Evolutionary conservation across 202 grass and related monocot species (phyloP).

Genomic region (Saccharum hybrid): DNA sequence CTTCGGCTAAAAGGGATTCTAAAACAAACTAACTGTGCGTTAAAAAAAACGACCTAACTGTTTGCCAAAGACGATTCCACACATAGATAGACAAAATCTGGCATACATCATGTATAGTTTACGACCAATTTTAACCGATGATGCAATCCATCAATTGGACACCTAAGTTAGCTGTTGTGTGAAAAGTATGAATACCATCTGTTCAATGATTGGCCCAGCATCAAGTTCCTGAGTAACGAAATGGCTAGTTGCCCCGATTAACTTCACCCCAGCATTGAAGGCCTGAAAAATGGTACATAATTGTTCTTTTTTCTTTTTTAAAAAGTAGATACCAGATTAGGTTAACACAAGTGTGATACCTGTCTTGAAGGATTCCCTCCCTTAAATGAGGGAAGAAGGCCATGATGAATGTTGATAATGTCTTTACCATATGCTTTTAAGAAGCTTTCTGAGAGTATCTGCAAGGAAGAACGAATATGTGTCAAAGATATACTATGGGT

Average conservation of each 20-base stretch:
- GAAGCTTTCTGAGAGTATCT: slow-evolving; percentile 83
- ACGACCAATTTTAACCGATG: background rate
- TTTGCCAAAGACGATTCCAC: background rate
- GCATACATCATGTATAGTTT: background rate
- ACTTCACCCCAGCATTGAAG: slow-evolving; percentile 95
- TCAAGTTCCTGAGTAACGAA: slow-evolving; percentile 95
- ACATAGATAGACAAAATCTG: background rate
- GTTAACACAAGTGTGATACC: slow-evolving; percentile 49
- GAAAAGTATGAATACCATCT: slow-evolving; percentile 68
- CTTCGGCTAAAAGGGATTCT: background rate
- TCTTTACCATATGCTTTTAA: slow-evolving; percentile 86
- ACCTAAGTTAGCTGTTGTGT: background rate
- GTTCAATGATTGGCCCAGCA: slow-evolving; percentile 95
- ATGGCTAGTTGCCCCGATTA: slow-evolving; percentile 96
- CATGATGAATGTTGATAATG: slow-evolving; percentile 97
- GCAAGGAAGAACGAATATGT: slow-evolving; percentile 14
- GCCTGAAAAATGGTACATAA: slow-evolving; percentile 58
- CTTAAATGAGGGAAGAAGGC: slow-evolving; percentile 93
- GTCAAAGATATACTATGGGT: slow-evolving; percentile 11
- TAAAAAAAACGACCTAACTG: background rate
- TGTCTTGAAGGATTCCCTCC: slow-evolving; percentile 84
- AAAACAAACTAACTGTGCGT: background rate
- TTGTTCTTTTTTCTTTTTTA: background rate
- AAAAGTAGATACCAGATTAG: background rate
- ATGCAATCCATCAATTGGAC: background rate